These are phyloP conservation scores for Yamadazyma pseudoaaseri DNA, from an alignment of 1,139 yeast genomes.

Conservation along the genomic window DNA sequence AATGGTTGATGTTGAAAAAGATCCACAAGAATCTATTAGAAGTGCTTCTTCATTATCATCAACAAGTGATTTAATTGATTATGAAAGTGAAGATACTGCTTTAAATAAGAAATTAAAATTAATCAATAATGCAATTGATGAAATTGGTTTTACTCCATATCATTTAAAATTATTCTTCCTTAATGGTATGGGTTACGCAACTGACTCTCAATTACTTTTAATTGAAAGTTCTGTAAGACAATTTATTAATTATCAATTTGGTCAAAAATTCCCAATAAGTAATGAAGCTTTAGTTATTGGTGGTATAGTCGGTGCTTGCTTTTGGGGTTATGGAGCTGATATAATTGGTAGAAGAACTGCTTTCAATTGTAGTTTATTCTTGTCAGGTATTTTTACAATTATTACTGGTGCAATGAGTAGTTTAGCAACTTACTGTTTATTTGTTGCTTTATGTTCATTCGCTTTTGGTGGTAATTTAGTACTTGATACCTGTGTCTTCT, in stretches of 20 bases:
- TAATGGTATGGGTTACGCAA: slow-evolving; percentile 65
- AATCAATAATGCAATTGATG: slow-evolving; percentile 33
- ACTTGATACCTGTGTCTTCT: slow-evolving; percentile 57
- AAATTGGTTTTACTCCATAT: slow-evolving; percentile 36
- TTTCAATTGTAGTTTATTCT: slow-evolving; percentile 51
- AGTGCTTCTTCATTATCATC: slow-evolving; percentile 12
- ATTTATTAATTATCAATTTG: slow-evolving; percentile 43
- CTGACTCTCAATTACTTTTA: slow-evolving; percentile 56
- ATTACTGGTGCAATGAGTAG: slow-evolving; percentile 51
- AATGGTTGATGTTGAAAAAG: slow-evolving; percentile 11
- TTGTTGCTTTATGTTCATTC: slow-evolving; percentile 45
- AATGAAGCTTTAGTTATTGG: slow-evolving; percentile 38
- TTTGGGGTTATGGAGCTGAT: slow-evolving; percentile 62
- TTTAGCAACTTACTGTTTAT: slow-evolving; percentile 49
- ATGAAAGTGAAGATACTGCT: slow-evolving; percentile 25
- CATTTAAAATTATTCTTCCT: slow-evolving; percentile 38
- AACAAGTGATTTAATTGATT: slow-evolving; percentile 22
- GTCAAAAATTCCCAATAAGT: slow-evolving; percentile 30
- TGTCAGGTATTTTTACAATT: slow-evolving; percentile 51
- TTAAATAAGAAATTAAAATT: slow-evolving; percentile 27
- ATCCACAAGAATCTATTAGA: slow-evolving; percentile 12
- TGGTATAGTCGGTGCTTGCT: slow-evolving; percentile 52
- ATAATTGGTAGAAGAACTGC: slow-evolving; percentile 57
- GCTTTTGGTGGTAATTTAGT: slow-evolving; percentile 64
- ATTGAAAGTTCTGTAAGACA: slow-evolving; percentile 37